Evolutionary conservation across 306 rosid genomes (phyloP).

Genomic region (Cicer judaicum): DNA sequence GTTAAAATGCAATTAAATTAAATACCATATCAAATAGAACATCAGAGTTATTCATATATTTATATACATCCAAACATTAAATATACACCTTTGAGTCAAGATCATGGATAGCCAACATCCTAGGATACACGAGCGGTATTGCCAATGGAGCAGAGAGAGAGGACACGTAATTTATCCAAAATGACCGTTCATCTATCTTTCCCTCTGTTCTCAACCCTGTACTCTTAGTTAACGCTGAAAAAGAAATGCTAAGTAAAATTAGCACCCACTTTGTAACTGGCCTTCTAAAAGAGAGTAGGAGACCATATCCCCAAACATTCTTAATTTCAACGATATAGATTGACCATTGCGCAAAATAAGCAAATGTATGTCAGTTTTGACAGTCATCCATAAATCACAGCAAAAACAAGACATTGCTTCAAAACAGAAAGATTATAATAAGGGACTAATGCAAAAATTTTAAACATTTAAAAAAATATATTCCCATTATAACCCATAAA

Average conservation of each 20-base stretch:
- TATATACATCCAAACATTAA: not conserved
- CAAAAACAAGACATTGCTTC: conserved; percentile 24
- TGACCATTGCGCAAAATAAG: conserved; percentile 30
- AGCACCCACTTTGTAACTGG: conserved; percentile 37
- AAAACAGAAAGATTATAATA: conserved; percentile 24
- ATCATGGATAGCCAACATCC: conserved; percentile 87
- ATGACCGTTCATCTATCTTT: conserved; percentile 86
- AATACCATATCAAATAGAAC: conserved; percentile 7
- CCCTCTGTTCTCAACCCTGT: conserved; percentile 82
- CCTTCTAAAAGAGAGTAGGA: conserved; percentile 36
- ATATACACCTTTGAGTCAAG: conserved; percentile 82
- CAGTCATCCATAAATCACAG: conserved; percentile 28
- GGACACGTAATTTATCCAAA: conserved; percentile 84
- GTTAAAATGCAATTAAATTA: conserved; percentile 3
- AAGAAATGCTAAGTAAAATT: conserved; percentile 40
- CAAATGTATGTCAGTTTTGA: conserved; percentile 24
- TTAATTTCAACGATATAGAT: conserved; percentile 32
- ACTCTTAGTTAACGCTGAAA: conserved; percentile 90
- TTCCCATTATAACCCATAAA: conserved; percentile 8
- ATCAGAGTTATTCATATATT: conserved; percentile 30
- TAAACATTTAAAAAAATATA: conserved; percentile 11
- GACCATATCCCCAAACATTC: conserved; percentile 30
- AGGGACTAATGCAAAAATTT: conserved; percentile 12
- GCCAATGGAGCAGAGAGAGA: conserved; percentile 85
- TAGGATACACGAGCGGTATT: conserved; percentile 93